Evolutionary conservation across 805 yeast genomes (phyloP), one percentile per base, ranked within the genome.

Genomic region (Monosporozyma servazzii): DNA sequence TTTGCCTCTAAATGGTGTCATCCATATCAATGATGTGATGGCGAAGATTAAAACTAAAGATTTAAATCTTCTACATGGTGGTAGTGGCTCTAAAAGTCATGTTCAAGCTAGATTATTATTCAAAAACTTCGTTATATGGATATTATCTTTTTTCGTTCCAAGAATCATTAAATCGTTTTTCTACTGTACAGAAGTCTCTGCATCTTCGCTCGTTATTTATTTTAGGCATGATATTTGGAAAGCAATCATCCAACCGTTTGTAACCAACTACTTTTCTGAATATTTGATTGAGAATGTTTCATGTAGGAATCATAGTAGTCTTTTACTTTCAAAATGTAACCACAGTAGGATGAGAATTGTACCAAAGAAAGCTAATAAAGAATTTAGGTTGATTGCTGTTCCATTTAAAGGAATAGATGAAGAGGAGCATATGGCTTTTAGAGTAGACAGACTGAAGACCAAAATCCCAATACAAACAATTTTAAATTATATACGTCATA

Each of bases 181-280:
- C 69, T 82, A 86, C 60, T 81, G 84, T 5, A 82, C 93, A 0
- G 85, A 82, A 47, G 65, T 71, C 1, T 75, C 79, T 9, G 71
- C 73, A 0, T 61, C 70, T 0, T 66, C 62, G 9, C 66, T 67
- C 3, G 52, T 79, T 0, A 49, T 72, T 0, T 86, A 71, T 60
- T 86, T 77, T 58, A 73, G 82, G 17, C 88, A 81, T 50, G 71
- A 68, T 23, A 65, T 70, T 1, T 88, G 96, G 95, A 60, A 56
- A 9, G 43, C 45, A 36, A 65, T 77, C 17, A 69, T 79, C 2
- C 57, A 58, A 11, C 65, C 66, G 0, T 84, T 76, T 70, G 61
- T 74, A 49, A 59, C 64, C 3, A 55, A 51, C 13, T 85, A 84
- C 58, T 64, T 69, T 31, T 56, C 59, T 0, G 62, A 64, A 4